Evolutionary conservation across 352 stramenopile species (phyloP).

Genomic region (Halophytophthora polymorphica): DNA sequence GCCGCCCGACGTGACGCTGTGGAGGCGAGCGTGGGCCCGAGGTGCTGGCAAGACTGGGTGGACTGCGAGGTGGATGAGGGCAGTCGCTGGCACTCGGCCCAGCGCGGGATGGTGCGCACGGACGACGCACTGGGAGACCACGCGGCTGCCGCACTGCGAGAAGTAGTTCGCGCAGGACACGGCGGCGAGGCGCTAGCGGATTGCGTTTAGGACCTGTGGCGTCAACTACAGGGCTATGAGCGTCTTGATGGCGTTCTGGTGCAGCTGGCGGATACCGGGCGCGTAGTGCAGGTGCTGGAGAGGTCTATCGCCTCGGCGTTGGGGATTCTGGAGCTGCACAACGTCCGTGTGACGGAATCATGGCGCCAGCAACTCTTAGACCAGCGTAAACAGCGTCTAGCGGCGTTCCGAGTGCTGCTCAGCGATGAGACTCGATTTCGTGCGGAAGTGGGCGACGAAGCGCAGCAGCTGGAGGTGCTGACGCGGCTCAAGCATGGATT

Average conservation of each 20-base stretch:
- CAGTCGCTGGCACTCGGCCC: too few relatives aligned
- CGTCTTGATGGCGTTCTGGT: constrained; percentile 6
- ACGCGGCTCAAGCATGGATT: constrained; percentile 5
- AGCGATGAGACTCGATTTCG: background rate
- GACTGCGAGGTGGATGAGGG: too few relatives aligned
- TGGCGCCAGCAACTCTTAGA: background rate
- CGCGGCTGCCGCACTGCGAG: too few relatives aligned
- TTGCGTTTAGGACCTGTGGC: too few relatives aligned
- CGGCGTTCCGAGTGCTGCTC: constrained; percentile 1
- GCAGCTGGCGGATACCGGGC: constrained; percentile 8
- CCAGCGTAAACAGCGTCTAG: background rate
- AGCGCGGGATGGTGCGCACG: too few relatives aligned
- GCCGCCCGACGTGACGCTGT: too few relatives aligned
- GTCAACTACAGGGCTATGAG: background rate
- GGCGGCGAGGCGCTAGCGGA: too few relatives aligned
- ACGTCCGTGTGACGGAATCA: too few relatives aligned
- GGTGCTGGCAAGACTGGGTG: too few relatives aligned
- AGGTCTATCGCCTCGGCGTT: background rate
- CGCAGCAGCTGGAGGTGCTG: constrained; percentile 10
- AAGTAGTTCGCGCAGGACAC: too few relatives aligned
- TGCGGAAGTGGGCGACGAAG: constrained; percentile 1
- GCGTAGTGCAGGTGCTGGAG: constrained; percentile 5
- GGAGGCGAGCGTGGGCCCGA: too few relatives aligned
- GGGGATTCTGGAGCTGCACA: background rate
- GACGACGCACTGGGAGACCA: too few relatives aligned